These are phyloP conservation scores for Brassica hybrid DNA, from an alignment of 441 rosid genomes.

Conservation along the genomic window DNA sequence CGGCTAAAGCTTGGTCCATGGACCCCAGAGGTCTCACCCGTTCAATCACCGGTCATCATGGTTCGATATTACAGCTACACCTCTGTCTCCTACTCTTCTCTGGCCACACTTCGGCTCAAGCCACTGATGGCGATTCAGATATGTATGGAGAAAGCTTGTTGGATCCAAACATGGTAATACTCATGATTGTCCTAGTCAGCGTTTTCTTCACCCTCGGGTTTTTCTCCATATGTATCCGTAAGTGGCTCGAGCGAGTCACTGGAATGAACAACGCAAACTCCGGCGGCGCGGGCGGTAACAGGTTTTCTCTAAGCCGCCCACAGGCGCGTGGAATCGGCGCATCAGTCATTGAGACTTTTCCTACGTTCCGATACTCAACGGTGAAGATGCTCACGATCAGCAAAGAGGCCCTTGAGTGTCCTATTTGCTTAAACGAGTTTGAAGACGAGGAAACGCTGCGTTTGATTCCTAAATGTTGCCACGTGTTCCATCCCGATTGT, in stretches of 20 bases:
- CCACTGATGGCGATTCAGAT: constrained; percentile 17
- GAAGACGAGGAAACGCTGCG: constrained; percentile 70
- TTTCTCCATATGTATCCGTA: constrained; percentile 59
- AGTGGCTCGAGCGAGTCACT: constrained; percentile 45
- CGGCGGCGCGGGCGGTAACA: constrained; percentile 14
- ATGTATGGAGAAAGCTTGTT: constrained; percentile 33
- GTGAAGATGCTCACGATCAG: constrained; percentile 61
- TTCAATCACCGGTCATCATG: constrained; percentile 30
- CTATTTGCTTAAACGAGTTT: constrained; percentile 72
- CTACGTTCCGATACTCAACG: constrained; percentile 56
- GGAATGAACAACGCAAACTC: constrained; percentile 18
- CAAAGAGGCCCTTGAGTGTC: constrained; percentile 62
- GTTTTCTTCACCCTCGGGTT: constrained; percentile 59
- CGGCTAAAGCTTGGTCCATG: constrained; percentile 28
- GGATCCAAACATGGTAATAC: constrained; percentile 59
- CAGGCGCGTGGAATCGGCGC: constrained; percentile 52
- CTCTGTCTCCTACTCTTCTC: constrained; percentile 25
- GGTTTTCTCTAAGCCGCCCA: constrained; percentile 36
- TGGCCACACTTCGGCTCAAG: constrained; percentile 16
- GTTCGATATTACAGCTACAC: constrained; percentile 1
- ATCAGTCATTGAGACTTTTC: constrained; percentile 55
- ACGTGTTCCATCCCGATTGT: constrained; percentile 67
- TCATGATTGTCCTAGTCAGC: constrained; percentile 53
- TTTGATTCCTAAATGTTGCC: constrained; percentile 62
- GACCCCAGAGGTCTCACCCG: constrained; percentile 7